Evolutionary conservation across 148 eudicot species (phyloP).

Genomic region (Limonium bicolor): DNA sequence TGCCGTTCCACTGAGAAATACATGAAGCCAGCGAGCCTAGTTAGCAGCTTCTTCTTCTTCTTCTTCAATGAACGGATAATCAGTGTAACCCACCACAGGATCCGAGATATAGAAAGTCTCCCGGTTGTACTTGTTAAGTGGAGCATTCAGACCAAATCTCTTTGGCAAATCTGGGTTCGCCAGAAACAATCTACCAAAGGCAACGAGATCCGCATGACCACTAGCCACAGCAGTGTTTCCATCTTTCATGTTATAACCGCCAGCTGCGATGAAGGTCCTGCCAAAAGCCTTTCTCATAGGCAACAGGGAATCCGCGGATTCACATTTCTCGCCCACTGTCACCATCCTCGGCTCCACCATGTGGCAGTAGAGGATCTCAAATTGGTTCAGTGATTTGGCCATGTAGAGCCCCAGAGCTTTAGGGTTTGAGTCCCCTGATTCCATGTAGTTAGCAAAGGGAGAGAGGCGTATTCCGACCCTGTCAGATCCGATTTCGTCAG

Average conservation of each 20-base stretch:
- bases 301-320: slow-evolving; percentile 9
- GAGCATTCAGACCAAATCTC: slow-evolving; percentile 27
- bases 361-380: slow-evolving; percentile 16
- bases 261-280: slow-evolving; percentile 29
- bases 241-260: slow-evolving; percentile 26
- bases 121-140: slow-evolving; percentile 32
- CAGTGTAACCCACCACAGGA: slow-evolving; percentile 41
- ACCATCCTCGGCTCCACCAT: slow-evolving; percentile 30
- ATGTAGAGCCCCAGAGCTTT: slow-evolving; percentile 22
- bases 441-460: slow-evolving; percentile 26
- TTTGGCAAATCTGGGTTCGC: slow-evolving; percentile 33
- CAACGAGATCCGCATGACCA: slow-evolving; percentile 24
- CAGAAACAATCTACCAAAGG: slow-evolving; percentile 27
- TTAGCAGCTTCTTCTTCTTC: too few relatives aligned
- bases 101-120: slow-evolving; percentile 27
- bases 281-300: slow-evolving; percentile 28
- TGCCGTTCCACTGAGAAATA: too few relatives aligned
- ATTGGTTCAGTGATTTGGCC: slow-evolving; percentile 20
- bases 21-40: too few relatives aligned
- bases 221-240: slow-evolving; percentile 20
- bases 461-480: slow-evolving; percentile 35
- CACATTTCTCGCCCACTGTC: slow-evolving; percentile 10
- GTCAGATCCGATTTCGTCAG: slow-evolving; percentile 29
- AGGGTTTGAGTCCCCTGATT: slow-evolving; percentile 32
- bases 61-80: slow-evolving; percentile 36